Evolutionary conservation across 306 rosid genomes (phyloP).

Genomic region (Oemleria cerasiformis): DNA sequence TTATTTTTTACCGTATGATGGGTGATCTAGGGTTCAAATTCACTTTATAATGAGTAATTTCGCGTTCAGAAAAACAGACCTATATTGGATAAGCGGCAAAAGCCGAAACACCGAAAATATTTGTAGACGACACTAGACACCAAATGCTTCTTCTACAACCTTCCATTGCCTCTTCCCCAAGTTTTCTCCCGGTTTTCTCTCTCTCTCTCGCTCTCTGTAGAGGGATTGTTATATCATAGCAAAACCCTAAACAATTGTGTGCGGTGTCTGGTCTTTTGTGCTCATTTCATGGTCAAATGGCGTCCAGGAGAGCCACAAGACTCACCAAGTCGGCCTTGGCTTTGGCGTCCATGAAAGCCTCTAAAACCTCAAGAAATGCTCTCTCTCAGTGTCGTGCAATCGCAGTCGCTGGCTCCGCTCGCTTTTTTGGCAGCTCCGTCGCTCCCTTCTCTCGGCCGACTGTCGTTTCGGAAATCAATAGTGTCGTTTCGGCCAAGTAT

Average conservation of each 20-base stretch:
- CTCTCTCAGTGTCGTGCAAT: slow-evolving; percentile 27
- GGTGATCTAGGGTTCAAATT: no score
- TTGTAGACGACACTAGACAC: neutral
- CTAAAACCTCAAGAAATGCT: slow-evolving; percentile 20
- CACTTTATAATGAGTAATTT: no score
- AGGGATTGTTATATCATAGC: neutral
- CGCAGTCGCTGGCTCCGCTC: slow-evolving; percentile 2
- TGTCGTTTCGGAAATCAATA: slow-evolving; percentile 17
- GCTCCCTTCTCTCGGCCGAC: slow-evolving; percentile 23
- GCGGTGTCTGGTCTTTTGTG: neutral
- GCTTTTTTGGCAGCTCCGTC: slow-evolving; percentile 7
- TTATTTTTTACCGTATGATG: no score
- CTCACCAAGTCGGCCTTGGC: slow-evolving; percentile 47
- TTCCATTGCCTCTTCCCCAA: slow-evolving; percentile 33
- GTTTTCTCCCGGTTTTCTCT: neutral
- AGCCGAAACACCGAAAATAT: accelerated
- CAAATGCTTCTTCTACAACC: slow-evolving; percentile 31
- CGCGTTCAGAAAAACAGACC: no score
- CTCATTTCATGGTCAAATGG: slow-evolving; percentile 38
- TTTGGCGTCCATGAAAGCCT: slow-evolving; percentile 38
- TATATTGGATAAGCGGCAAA: neutral
- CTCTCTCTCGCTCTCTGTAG: neutral
- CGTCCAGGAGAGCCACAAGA: slow-evolving; percentile 53
- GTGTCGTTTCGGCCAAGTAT: slow-evolving; percentile 50
- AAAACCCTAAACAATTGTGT: neutral